phyloP scores from a whole-genome alignment of 106 monocot species.

The Platanthera guangdongensis region DNA sequence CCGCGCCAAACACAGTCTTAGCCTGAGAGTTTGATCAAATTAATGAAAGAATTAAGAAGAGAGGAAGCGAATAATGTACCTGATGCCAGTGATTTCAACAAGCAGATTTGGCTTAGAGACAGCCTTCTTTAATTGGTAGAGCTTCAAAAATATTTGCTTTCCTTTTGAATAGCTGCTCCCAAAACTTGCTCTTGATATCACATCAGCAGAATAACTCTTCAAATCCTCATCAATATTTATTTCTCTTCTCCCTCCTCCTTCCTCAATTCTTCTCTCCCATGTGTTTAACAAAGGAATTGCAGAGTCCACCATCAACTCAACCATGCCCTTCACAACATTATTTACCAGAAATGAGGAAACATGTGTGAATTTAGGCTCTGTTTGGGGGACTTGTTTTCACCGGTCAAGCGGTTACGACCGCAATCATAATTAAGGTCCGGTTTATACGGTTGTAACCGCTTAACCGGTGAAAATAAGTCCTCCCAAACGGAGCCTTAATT shows the following conservation, averaged over 20 bases:
- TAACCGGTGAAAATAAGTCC: too few relatives aligned
- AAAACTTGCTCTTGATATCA: conserved; percentile 69
- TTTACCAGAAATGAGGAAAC: background rate
- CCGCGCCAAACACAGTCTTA: too few relatives aligned
- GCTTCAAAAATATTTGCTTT: conserved; percentile 49
- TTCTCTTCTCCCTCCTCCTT: conserved; percentile 22
- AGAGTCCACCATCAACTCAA: conserved; percentile 47
- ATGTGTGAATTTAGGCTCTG: too few relatives aligned
- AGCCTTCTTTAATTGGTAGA: conserved; percentile 15
- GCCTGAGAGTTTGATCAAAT: too few relatives aligned
- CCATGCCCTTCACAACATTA: conserved; percentile 28
- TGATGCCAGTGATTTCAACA: conserved; percentile 18
- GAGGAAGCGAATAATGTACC: background rate
- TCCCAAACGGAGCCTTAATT: background rate
- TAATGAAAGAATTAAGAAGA: background rate
- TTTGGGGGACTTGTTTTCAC: too few relatives aligned
- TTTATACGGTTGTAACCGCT: too few relatives aligned
- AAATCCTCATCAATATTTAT: conserved; percentile 49
- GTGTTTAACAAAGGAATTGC: conserved; percentile 24
- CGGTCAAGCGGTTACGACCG: too few relatives aligned
- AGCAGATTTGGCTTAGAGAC: conserved; percentile 15
- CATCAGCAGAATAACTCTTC: conserved; percentile 51
- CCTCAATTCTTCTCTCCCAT: conserved; percentile 42
- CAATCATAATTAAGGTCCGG: too few relatives aligned
- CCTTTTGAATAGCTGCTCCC: conserved; percentile 59